Percentiles rank a stretch among this genome's conserved stretches.
These are phyloP conservation scores for Tieghemostelium lacteum DNA, from an alignment of 78 protist genomes.

Conservation along the genomic window DNA sequence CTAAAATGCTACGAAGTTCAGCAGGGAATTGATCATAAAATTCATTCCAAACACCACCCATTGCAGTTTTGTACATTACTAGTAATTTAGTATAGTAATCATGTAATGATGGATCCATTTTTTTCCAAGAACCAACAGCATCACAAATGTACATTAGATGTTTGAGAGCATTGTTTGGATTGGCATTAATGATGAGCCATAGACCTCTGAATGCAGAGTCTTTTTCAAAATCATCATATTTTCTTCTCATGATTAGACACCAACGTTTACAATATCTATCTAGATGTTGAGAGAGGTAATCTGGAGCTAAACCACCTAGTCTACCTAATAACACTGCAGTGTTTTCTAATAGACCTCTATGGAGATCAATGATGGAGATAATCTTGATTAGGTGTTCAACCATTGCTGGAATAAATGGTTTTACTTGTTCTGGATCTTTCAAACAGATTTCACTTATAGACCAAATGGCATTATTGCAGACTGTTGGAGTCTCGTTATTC, in stretches of 20 bases:
- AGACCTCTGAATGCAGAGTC: slow-evolving; percentile 90
- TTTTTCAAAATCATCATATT: slow-evolving; percentile 88
- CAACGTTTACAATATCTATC: slow-evolving; percentile 63
- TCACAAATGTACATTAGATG: slow-evolving; percentile 72
- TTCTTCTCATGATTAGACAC: slow-evolving; percentile 78
- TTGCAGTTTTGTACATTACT: slow-evolving; percentile 63
- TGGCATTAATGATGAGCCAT: slow-evolving; percentile 45
- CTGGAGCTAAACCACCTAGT: slow-evolving; percentile 62
- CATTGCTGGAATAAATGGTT: slow-evolving; percentile 39
- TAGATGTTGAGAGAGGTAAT: slow-evolving; percentile 24
- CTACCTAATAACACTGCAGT: slow-evolving; percentile 87
- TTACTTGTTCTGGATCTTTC: slow-evolving; percentile 46
- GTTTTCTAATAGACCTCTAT: slow-evolving; percentile 68
- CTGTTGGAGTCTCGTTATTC: slow-evolving; percentile 48
- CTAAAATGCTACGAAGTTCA: slow-evolving; percentile 44
- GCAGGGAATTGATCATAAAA: slow-evolving; percentile 75
- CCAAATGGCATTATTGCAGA: slow-evolving; percentile 95
- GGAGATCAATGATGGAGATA: slow-evolving; percentile 22
- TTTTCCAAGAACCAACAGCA: slow-evolving; percentile 82
- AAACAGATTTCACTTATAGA: slow-evolving; percentile 90
- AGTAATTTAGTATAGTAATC: slow-evolving; percentile 58
- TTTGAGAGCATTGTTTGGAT: slow-evolving; percentile 75
- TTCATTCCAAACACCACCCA: slow-evolving; percentile 70
- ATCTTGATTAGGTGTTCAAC: slow-evolving; percentile 67
- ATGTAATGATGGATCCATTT: slow-evolving; percentile 58